Evolutionary conservation across 257 asterid species (phyloP), one percentile per base, ranked within the genome.

Genomic region (Forsythia viridissima): DNA sequence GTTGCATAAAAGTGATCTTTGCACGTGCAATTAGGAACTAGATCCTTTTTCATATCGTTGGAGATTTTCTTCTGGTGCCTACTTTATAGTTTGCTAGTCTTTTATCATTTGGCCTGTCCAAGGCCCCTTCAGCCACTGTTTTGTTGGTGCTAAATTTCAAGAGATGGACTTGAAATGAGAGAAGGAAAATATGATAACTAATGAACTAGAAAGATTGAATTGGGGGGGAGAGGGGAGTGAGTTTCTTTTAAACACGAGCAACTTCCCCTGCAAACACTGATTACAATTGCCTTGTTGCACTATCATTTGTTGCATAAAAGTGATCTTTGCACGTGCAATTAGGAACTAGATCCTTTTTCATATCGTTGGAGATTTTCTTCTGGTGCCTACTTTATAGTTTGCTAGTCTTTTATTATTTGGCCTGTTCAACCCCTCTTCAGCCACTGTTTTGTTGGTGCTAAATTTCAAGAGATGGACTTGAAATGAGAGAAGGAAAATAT

Each of bases 161-260:
- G 34, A 30, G 34, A 30, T 30, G 34, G 34, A 30, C 34, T 30
- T 30, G 34, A 30, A 30, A 30, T 30, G 34, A 30, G 34, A 30
- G 34, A 30, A 30, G 34, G 34, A 30, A 30, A 30, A 30, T 30
- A 30, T 30, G 1, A 30, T 30, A 30, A 30, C 34, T 30, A 30
- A 63, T 65, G 11, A 63, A 10, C n/a, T n/a, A 71, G 51, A 71
- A 55, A 43, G 51, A 39, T 61, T 21, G 65, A 76, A 76, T 48
- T 75, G 42, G 40, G 41, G 10, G 52, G 67, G 12, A n/a, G 20
- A 16, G n/a, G 30, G 40, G 5, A 21, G 39, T 42, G 44, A 36
- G 41, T 72, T 79, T 36, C 15, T 61, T 72, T 59, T 12, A 44
- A 44, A 40, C 21, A 44, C 30, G 43, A 61, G 36, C 77, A 40